These are phyloP conservation scores for Hippophae gyantsensis DNA, from an alignment of 306 rosid species.

Conservation along the genomic window DNA sequence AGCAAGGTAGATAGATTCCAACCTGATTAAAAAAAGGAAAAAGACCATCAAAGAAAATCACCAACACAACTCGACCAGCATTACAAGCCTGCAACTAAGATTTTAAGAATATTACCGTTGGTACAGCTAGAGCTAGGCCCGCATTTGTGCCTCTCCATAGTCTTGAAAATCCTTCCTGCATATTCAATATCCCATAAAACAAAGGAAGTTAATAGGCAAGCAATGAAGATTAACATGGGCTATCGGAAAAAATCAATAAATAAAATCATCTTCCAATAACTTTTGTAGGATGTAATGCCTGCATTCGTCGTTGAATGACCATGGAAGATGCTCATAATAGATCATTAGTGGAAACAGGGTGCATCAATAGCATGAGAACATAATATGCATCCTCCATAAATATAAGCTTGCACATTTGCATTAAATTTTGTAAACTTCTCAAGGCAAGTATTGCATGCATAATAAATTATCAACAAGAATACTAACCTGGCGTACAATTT, in stretches of 20 bases:
- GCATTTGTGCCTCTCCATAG: conserved; percentile 99
- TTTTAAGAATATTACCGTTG: conserved; percentile 55
- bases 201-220: not conserved
- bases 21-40: conserved; percentile 48
- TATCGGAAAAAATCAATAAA: conserved; percentile 2
- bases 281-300: too few species aligned
- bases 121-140: conserved; percentile 86
- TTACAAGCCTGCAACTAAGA: not conserved
- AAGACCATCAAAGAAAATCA: conserved; percentile 6
- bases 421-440: too few species aligned
- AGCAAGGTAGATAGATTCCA: conserved; percentile 95
- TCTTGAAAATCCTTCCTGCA: conserved; percentile 88
- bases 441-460: too few species aligned
- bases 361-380: too few species aligned
- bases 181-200: conserved; percentile 20
- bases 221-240: not conserved
- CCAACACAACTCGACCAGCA: too few species aligned
- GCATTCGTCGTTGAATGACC: too few species aligned
- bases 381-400: too few species aligned
- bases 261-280: not conserved
- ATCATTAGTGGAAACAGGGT: too few species aligned
- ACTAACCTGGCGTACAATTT: conserved; percentile 77
- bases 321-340: too few species aligned
- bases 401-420: too few species aligned
- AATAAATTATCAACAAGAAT: not conserved